Conservation (phyloP, 306 rosid genomes). For the Castanea sativa region DNA sequence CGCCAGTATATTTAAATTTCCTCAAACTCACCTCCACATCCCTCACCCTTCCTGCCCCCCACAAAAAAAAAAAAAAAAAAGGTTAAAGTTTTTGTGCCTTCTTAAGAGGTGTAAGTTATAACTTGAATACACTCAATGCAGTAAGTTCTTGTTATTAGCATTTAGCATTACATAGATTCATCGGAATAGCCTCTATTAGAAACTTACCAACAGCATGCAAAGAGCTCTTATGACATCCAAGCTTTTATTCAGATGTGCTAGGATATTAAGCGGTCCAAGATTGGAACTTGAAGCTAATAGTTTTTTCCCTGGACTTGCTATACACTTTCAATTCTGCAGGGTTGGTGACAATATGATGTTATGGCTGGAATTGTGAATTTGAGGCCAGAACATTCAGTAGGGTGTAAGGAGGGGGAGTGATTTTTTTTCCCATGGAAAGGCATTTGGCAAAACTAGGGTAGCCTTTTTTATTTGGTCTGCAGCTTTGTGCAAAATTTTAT, state of each 20-base stretch:
- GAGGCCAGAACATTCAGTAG: background rate
- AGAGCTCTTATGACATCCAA: background rate
- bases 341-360: background rate
- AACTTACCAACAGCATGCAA: background rate
- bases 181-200: background rate
- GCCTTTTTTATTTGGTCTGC: too few relatives aligned
- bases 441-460: background rate
- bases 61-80: background rate
- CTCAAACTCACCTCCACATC: background rate
- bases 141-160: background rate
- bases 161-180: background rate
- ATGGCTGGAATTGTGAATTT: background rate
- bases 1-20: constrained; percentile 1
- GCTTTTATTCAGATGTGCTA: background rate
- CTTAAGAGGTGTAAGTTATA: background rate
- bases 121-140: background rate
- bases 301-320: too few relatives aligned
- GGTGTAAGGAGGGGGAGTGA: background rate
- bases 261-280: background rate
- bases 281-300: background rate
- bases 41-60: too few relatives aligned
- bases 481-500: too few relatives aligned
- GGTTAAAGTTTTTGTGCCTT: background rate
- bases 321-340: too few relatives aligned
- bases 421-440: background rate